A percentile compares a stretch with the other conserved stretches of the same genome.
These are phyloP conservation scores for Chaetomium strumarium DNA, from an alignment of 2,329 filamentous ascomycete species.

Conservation along the genomic window DNA sequence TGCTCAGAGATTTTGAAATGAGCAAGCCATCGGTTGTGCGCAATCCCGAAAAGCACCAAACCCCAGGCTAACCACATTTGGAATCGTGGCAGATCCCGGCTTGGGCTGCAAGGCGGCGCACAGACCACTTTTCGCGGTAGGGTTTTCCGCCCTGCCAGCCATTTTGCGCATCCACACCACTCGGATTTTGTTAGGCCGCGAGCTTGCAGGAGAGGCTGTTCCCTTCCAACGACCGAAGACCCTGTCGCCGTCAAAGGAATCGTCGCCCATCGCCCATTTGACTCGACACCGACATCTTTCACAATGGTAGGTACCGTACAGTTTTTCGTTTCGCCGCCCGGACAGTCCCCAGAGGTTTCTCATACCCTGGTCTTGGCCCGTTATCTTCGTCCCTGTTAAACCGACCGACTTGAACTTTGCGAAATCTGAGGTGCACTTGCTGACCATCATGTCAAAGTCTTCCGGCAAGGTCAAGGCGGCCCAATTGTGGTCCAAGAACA, in stretches of 20 bases:
- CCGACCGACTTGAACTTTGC: conserved; percentile 5
- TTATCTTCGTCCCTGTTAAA: conserved; percentile 30
- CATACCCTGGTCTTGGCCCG: conserved; percentile 5
- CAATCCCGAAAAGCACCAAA: conserved; percentile 26
- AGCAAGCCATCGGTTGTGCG: conserved; percentile 24
- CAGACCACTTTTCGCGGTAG: conserved; percentile 22
- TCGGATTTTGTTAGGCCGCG: conserved; percentile 25
- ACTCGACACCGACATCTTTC: conserved; percentile 26
- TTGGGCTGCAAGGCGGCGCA: conserved; percentile 17
- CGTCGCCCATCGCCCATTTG: conserved; percentile 26
- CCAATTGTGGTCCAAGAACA: conserved; percentile 98
- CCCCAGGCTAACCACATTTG: conserved; percentile 27
- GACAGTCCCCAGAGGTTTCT: background rate
- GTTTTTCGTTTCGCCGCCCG: background rate
- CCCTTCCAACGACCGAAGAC: conserved; percentile 22
- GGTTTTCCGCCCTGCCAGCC: conserved; percentile 27
- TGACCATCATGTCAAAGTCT: conserved; percentile 44
- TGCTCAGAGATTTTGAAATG: conserved; percentile 28
- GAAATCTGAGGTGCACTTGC: conserved; percentile 21
- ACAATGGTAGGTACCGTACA: conserved; percentile 24
- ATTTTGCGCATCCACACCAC: conserved; percentile 27
- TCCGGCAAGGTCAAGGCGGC: conserved; percentile 80
- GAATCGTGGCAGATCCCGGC: conserved; percentile 13
- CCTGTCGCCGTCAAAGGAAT: conserved; percentile 26
- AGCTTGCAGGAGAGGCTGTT: conserved; percentile 22